Percentiles rank a stretch among this genome's conserved stretches.
phyloP scores from a whole-genome alignment of 2,329 filamentous ascomycete genomes.

The Botrytis squamosa region DNA sequence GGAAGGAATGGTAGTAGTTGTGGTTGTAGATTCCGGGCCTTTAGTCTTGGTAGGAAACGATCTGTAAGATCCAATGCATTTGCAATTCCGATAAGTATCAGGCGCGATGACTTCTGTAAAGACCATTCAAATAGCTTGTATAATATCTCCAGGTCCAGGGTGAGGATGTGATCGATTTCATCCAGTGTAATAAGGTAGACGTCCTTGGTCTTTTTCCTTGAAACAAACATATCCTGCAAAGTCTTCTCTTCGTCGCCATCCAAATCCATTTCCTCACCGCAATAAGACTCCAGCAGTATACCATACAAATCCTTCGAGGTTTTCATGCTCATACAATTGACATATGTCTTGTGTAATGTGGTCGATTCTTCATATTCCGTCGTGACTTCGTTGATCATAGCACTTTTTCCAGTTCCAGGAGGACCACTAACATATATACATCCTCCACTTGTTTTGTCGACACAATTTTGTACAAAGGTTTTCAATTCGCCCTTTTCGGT shows the following conservation, averaged over 20 bases:
- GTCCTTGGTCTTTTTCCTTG: slow-evolving; percentile 52
- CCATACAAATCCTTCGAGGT: slow-evolving; percentile 81
- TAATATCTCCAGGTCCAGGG: slow-evolving; percentile 81
- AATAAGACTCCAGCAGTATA: slow-evolving; percentile 70
- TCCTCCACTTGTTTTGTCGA: slow-evolving; percentile 62
- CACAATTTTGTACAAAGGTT: slow-evolving; percentile 65
- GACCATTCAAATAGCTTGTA: slow-evolving; percentile 98
- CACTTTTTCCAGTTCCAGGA: slow-evolving; percentile 95
- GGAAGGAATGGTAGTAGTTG: slow-evolving; percentile 88
- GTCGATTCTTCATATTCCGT: slow-evolving; percentile 52
- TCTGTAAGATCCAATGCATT: slow-evolving; percentile 96
- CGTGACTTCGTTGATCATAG: slow-evolving; percentile 80
- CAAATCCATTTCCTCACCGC: slow-evolving; percentile 56
- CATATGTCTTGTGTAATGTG: slow-evolving; percentile 66
- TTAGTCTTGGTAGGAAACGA: slow-evolving; percentile 88
- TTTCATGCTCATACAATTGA: slow-evolving; percentile 98
- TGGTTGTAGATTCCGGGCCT: slow-evolving; percentile 88
- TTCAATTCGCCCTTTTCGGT: slow-evolving; percentile 62
- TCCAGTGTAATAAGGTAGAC: slow-evolving; percentile 86
- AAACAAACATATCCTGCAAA: slow-evolving; percentile 69
- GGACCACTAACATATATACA: slow-evolving; percentile 95
- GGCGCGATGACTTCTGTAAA: slow-evolving; percentile 72
- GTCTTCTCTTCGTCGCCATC: slow-evolving; percentile 67
- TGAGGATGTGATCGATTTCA: slow-evolving; percentile 92
- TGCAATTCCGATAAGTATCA: slow-evolving; percentile 87